Conservation (phyloP, 306 rosid species). For the Echinosophora koreensis region DNA sequence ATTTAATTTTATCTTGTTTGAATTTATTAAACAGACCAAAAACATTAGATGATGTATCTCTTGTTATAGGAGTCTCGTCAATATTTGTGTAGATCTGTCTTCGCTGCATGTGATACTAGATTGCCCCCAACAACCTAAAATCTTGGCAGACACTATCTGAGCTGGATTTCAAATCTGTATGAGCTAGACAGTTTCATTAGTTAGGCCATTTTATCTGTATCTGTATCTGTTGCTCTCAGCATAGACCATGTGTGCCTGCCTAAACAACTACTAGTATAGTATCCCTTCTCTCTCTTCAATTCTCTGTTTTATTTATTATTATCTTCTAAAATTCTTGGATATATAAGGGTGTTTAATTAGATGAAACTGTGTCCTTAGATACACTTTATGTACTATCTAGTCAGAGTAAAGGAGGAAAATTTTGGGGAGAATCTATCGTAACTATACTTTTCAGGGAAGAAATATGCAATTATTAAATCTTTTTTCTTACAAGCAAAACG, state of each 20-base stretch:
- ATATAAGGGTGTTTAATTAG: background rate
- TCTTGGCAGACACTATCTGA: constrained; percentile 16
- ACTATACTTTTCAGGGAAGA: background rate
- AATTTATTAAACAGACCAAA: background rate
- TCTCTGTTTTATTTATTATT: background rate
- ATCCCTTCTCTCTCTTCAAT: background rate
- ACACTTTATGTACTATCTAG: too few species aligned
- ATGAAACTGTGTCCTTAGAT: background rate
- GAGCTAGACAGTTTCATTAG: background rate
- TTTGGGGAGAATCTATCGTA: background rate
- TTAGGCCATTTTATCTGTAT: background rate
- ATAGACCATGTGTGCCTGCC: background rate
- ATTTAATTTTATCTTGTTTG: background rate
- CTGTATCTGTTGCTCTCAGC: background rate
- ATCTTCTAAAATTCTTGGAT: background rate
- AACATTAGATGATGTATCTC: background rate
- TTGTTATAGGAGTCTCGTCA: constrained; percentile 3
- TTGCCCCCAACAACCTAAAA: constrained; percentile 37
- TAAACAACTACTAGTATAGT: background rate
- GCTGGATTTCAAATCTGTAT: constrained; percentile 33
- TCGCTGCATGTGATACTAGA: constrained; percentile 35
- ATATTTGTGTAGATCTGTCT: constrained; percentile 20
- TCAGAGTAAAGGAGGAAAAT: background rate
- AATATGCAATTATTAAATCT: background rate
- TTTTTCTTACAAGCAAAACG: background rate